Evolutionary conservation across 2,329 filamentous ascomycete genomes (phyloP).

Genomic region (Arthrobotrys musiformis): DNA sequence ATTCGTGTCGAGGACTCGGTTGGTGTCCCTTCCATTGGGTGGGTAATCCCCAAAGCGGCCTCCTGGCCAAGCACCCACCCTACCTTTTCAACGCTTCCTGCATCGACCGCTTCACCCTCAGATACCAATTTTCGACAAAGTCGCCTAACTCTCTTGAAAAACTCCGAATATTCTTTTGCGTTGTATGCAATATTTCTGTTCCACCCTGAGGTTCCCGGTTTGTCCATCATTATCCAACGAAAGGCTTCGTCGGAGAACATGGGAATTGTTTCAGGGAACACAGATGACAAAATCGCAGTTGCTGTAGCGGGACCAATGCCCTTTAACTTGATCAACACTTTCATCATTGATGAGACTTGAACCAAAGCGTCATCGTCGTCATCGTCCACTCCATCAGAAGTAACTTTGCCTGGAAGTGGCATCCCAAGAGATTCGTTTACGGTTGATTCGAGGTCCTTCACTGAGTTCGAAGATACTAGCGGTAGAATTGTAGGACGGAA

Average conservation of each 20-base stretch:
- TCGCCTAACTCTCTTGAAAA: constrained; percentile 63
- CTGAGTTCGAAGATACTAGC: constrained; percentile 70
- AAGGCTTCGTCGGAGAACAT: constrained; percentile 87
- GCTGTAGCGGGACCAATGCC: constrained; percentile 84
- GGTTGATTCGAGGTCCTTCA: constrained; percentile 66
- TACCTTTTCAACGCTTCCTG: constrained; percentile 45
- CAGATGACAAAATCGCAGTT: constrained; percentile 76
- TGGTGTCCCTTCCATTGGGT: not conserved
- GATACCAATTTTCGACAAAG: constrained; percentile 37
- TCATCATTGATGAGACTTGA: constrained; percentile 65
- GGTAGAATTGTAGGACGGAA: constrained; percentile 65
- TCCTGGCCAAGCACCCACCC: constrained; percentile 51
- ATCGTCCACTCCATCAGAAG: constrained; percentile 68
- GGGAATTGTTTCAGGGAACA: constrained; percentile 70
- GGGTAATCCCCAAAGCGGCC: constrained; percentile 18
- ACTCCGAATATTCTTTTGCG: constrained; percentile 72
- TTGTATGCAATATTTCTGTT: constrained; percentile 74
- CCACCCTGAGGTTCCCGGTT: constrained; percentile 65
- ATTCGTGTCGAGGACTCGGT: not conserved
- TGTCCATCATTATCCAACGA: constrained; percentile 74
- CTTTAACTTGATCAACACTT: constrained; percentile 70
- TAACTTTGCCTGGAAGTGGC: constrained; percentile 43
- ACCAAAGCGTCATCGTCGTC: constrained; percentile 58
- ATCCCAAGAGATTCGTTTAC: constrained; percentile 34
- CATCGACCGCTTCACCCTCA: constrained; percentile 17